Conservation (phyloP, 345 rosid genomes). For the Physaria fendleri region DNA sequence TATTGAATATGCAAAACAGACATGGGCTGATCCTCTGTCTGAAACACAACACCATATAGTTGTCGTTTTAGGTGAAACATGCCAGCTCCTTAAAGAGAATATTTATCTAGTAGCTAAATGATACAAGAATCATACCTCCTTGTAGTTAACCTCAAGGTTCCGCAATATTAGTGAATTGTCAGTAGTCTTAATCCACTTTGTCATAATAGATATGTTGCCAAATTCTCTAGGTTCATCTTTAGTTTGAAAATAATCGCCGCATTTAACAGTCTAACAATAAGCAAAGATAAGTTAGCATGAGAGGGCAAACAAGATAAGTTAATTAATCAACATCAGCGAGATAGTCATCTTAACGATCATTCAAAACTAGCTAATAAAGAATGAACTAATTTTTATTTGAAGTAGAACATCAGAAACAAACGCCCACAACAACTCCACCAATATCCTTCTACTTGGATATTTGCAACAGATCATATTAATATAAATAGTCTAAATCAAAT, state of each 20-base stretch:
- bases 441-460: background rate
- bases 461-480: background rate
- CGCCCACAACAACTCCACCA: slow-evolving; percentile 1
- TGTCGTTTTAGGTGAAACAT: no score
- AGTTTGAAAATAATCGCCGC: slow-evolving; percentile 83
- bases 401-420: background rate
- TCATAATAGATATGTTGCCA: slow-evolving; percentile 52
- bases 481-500: background rate
- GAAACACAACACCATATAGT: slow-evolving; percentile 4
- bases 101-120: background rate
- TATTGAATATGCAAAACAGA: slow-evolving; percentile 80
- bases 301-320: background rate
- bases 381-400: background rate
- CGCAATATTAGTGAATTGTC: slow-evolving; percentile 61
- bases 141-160: slow-evolving; percentile 63
- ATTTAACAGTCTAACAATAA: slow-evolving; percentile 48
- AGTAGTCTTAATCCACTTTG: slow-evolving; percentile 54
- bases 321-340: background rate
- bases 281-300: background rate
- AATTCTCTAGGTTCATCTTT: slow-evolving; percentile 74
- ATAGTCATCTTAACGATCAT: background rate
- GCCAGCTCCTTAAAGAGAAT: background rate
- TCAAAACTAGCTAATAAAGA: background rate
- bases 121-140: slow-evolving; percentile 44
- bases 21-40: slow-evolving; percentile 59